These are phyloP conservation scores for Phaeotremella skinneri DNA, from an alignment of 768 basidiomycete genomes.

Conservation along the genomic window DNA sequence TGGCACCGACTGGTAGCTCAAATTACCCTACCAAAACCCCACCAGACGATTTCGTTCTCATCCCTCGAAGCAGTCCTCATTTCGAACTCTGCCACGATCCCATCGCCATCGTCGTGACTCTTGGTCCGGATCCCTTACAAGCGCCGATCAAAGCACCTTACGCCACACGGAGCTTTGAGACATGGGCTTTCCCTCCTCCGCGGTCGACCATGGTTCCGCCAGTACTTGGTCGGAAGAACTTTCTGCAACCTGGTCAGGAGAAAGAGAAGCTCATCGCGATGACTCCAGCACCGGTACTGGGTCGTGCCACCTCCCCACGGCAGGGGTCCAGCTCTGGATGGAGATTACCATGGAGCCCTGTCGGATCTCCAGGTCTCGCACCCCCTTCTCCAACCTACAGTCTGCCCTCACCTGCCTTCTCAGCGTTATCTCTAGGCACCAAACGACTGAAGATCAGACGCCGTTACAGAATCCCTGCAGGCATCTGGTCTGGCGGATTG, in stretches of 20 bases:
- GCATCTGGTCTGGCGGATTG: constrained; percentile 46
- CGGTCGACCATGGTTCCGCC: constrained; percentile 44
- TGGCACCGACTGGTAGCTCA: constrained; percentile 54
- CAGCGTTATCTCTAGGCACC: constrained; percentile 10
- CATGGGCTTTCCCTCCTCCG: constrained; percentile 70
- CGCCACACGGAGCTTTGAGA: constrained; percentile 59
- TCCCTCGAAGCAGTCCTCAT: constrained; percentile 71
- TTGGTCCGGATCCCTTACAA: constrained; percentile 55
- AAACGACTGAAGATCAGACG: constrained; percentile 19
- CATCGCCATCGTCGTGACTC: constrained; percentile 63
- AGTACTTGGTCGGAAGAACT: constrained; percentile 48
- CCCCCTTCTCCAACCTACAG: constrained; percentile 21
- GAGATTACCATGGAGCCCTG: constrained; percentile 42
- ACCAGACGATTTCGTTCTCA: constrained; percentile 73
- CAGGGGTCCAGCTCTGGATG: constrained; percentile 29
- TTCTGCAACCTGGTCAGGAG: constrained; percentile 40
- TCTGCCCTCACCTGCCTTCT: constrained; percentile 23
- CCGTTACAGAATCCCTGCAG: constrained; percentile 44
- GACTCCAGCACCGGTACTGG: constrained; percentile 43
- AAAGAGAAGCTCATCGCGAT: constrained; percentile 46
- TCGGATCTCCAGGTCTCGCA: constrained; percentile 12
- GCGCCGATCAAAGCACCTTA: constrained; percentile 44
- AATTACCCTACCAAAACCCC: constrained; percentile 63
- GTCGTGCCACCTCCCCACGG: constrained; percentile 16
- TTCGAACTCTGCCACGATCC: constrained; percentile 68